These are phyloP conservation scores for Populus ilicifolia DNA, from an alignment of 345 rosid genomes.

Conservation along the genomic window DNA sequence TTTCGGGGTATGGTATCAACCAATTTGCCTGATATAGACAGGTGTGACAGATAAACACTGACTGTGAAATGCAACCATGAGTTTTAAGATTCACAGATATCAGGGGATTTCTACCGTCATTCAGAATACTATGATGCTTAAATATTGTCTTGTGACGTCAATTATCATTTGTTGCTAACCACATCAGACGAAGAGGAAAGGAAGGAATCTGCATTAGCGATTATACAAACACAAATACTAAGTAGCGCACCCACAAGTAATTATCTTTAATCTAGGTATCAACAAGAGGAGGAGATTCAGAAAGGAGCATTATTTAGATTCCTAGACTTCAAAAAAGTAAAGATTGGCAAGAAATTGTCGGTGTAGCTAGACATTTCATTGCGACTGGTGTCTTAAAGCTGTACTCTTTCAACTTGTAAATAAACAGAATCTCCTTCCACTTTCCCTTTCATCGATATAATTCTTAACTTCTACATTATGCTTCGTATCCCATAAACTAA, in stretches of 20 bases:
- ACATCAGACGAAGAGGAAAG: slow-evolving; percentile 7
- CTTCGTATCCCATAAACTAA: slow-evolving; percentile 3
- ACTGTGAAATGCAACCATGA: not conserved
- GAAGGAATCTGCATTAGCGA: slow-evolving; percentile 5
- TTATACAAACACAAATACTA: not conserved
- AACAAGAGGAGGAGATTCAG: slow-evolving; percentile 21
- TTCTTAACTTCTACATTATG: not conserved
- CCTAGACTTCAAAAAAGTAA: slow-evolving; percentile 22
- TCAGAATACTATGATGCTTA: slow-evolving; percentile 8
- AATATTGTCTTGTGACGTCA: not conserved
- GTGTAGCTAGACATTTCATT: slow-evolving; percentile 23
- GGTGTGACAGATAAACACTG: not conserved
- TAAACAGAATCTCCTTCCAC: slow-evolving; percentile 14
- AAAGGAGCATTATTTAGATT: slow-evolving; percentile 28
- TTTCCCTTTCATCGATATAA: slow-evolving; percentile 20
- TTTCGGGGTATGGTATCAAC: not conserved
- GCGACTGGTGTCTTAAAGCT: slow-evolving; percentile 20
- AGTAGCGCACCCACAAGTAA: slow-evolving; percentile 10
- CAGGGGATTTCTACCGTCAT: not conserved
- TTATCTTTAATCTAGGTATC: slow-evolving; percentile 1
- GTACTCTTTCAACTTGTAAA: slow-evolving; percentile 10
- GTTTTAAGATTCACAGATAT: slow-evolving; percentile 2
- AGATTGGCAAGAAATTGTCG: slow-evolving; percentile 20
- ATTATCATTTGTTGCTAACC: not conserved
- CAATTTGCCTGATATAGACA: not conserved